Base-by-base conservation (phyloP, 2,329 filamentous ascomycete species). In the Fusarium humuli region DNA sequence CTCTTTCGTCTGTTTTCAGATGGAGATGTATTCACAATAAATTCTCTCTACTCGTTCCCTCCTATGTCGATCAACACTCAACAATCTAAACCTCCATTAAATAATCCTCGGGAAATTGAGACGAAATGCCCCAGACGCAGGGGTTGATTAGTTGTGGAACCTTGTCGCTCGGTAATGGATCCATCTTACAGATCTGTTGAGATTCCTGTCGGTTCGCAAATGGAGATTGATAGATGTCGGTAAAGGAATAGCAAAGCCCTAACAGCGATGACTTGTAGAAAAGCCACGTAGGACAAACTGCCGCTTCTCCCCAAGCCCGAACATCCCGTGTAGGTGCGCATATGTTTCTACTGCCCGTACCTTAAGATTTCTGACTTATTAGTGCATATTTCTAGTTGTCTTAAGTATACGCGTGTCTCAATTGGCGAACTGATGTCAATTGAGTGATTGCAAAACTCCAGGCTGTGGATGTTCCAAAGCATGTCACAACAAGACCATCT, bases 141-240 rank as follows among this genome's bases (percentile, higher is more conserved):
- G 73, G 73, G 73, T 70, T 75, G 55, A 74, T 75, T 74, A 74
- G 44, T 53, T 70, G 73, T 75, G 73, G 73, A 68, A 75, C 57
- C 64, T 55, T 55, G 59, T 73, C 62, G 62, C 57, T 60, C 56
- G 41, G 69, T 54, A 65, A 53, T 53, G 49, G 49, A 53, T 58
- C 72, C 58, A 58, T 59, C 48, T 45, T 41, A 61, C 47, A 74
- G 67, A 72, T 65, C 71, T 69, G 64, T 57, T 59, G 60, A 71
- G 72, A 74, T 72, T 65, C 65, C 46, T 50, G 32, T 42, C 45
- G 50, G 46, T 32, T 52, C 45, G 52, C 46, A 45, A 44, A 61
- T 32, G 20, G 55, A 37, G 20, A 61, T 61, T 49, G 34, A 11
- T 20, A 23, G 41, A 45, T 63, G 57, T 67, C 48, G 45, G 57